Conservation (phyloP, 208 protist genomes). For the Endotrypanum monterogeii region DNA sequence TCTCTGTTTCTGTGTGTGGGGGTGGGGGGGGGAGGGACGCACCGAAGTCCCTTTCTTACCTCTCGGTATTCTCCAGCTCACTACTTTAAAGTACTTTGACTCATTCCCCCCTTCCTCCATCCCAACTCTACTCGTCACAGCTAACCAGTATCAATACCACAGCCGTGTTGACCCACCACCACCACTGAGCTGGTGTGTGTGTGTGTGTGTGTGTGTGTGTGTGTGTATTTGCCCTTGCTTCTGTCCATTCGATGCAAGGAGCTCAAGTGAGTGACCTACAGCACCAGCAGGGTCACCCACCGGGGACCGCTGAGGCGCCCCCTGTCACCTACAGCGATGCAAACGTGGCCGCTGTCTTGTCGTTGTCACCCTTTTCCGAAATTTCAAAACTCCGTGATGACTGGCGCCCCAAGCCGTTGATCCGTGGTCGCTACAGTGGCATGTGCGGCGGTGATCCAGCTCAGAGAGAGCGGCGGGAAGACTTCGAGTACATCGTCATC, state of each 20-base stretch:
- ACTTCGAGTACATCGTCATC: conserved; percentile 41
- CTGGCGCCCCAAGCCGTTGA: conserved; percentile 29
- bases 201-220: not conserved
- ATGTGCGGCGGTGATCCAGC: conserved; percentile 59
- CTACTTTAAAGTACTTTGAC: not conserved
- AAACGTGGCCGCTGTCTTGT: conserved; percentile 43
- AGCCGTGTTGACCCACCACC: not conserved
- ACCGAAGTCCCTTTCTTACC: too few relatives aligned
- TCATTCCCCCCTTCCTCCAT: not conserved
- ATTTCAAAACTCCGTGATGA: conserved; percentile 48
- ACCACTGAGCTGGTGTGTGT: not conserved
- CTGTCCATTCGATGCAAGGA: not conserved
- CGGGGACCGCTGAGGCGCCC: not conserved
- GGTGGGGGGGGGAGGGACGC: too few relatives aligned
- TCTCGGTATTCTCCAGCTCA: not conserved
- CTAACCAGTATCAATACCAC: not conserved
- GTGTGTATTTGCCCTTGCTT: not conserved
- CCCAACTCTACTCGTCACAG: not conserved
- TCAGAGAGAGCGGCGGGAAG: conserved; percentile 43
- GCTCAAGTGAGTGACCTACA: not conserved
- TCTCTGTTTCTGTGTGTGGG: too few relatives aligned
- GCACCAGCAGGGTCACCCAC: not conserved
- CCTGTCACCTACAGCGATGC: conserved; percentile 32
- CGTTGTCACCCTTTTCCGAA: conserved; percentile 43
- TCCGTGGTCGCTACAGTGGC: conserved; percentile 50